Evolutionary conservation across 2,329 filamentous ascomycete species (phyloP), one percentile per base, ranked within the genome.

Genomic region (Elsinoe perseae): DNA sequence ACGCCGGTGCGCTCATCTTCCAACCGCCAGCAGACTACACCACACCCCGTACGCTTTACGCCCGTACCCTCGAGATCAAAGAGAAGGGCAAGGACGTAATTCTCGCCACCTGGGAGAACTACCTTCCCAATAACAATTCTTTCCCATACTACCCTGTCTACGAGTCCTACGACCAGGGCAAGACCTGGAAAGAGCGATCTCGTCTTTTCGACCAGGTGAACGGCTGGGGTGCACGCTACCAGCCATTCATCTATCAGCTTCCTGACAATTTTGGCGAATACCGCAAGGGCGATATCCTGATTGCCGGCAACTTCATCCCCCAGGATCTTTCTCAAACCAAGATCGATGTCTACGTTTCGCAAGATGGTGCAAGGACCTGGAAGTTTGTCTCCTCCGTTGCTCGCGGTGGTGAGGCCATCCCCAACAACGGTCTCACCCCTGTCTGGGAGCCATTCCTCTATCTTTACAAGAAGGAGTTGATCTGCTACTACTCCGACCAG

Each of bases 391-490:
- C 80, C 58, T 77, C 82, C 61, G 79, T 88, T 43, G 84, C 84
- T 0, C 70, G 73, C 1, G 85, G 85, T 30, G 83, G 83, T n/a
- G 75, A 75, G 46, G 83, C 84, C 1, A 63, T 73, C 0, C 79
- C 84, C 2, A 77, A 80, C 64, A 86, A 88, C 63, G 84, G 82
- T 1, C 67, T 82, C 34, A 85, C 82, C 0, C 83, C 84, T 0
- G 81, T 89, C 18, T 89, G 85, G 85, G 86, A 89, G 67, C 85
- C 85, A 0, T 87, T 85, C 67, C 69, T 88, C 40, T 76, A 77
- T 66, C 72, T 77, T 43, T 77, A 83, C 66, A 70, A 85, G 56
- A 75, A 79, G 54, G 73, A 80, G 53, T 70, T 88, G 16, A 77
- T 87, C 32, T 73, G 78, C 63, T 88, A 86, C 73, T 88, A 87